Conservation (phyloP, 306 rosid species). For the Canavalia ensiformis region DNA sequence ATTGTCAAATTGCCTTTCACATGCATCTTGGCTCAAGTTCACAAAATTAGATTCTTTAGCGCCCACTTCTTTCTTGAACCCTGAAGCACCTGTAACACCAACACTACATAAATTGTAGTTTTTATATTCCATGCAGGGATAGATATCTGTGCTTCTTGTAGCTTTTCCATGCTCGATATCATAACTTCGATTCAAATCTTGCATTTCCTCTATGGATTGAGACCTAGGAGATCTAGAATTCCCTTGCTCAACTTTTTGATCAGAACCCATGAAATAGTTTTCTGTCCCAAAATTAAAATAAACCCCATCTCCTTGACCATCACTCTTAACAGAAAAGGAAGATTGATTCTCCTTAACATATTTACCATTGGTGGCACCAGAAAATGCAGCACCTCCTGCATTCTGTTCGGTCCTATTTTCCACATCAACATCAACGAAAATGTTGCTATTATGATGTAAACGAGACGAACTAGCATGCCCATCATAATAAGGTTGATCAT, state of each 20-base stretch:
- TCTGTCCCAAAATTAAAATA: constrained; percentile 38
- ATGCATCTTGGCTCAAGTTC: constrained; percentile 40
- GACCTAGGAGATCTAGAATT: constrained; percentile 23
- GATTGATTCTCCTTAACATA: constrained; percentile 47
- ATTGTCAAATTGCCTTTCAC: constrained; percentile 31
- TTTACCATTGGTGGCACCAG: constrained; percentile 56
- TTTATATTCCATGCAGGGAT: constrained; percentile 36
- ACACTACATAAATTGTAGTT: constrained; percentile 28
- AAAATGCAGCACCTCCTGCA: constrained; percentile 54
- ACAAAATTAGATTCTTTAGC: constrained; percentile 43
- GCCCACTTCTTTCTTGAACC: constrained; percentile 46
- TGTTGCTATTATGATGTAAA: constrained; percentile 48
- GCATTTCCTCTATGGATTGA: constrained; percentile 39
- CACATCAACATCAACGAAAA: constrained; percentile 44
- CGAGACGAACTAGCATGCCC: constrained; percentile 72
- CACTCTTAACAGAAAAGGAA: constrained; percentile 48
- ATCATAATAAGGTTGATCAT: constrained; percentile 52
- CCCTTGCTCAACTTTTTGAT: constrained; percentile 47
- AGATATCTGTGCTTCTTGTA: constrained; percentile 47
- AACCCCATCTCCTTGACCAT: constrained; percentile 32
- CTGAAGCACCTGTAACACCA: constrained; percentile 46
- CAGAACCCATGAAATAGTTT: constrained; percentile 40
- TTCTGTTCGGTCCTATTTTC: constrained; percentile 51
- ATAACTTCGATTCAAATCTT: constrained; percentile 15
- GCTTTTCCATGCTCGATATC: constrained; percentile 45